These are phyloP conservation scores for Picochlorum sp. DNA, from an alignment of 139 green algal genomes.

Conservation along the genomic window DNA sequence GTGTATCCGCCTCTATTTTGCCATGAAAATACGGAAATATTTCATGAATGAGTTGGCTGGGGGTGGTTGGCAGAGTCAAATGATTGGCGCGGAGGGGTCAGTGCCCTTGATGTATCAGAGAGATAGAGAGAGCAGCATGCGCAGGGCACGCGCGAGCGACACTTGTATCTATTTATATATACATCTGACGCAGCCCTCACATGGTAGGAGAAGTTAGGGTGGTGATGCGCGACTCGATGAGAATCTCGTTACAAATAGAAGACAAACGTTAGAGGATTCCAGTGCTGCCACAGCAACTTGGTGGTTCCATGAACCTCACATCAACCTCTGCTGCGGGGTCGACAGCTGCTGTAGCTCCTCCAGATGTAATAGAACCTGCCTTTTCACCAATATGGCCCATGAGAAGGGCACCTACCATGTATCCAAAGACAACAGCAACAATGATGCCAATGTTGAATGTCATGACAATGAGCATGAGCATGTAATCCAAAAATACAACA, in stretches of 20 bases:
- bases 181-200: no score
- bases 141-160: no score
- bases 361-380: not conserved
- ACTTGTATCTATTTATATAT: no score
- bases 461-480: conserved; percentile 46
- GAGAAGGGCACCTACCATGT: conserved; percentile 26
- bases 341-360: not conserved
- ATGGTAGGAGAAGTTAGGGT: no score
- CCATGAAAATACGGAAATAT: no score
- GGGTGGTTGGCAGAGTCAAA: no score
- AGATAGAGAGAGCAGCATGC: no score
- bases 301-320: conserved; percentile 9
- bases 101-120: no score
- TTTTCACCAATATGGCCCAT: conserved; percentile 29
- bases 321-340: conserved; percentile 11
- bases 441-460: conserved; percentile 47
- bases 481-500: conserved; percentile 25
- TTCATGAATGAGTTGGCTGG: no score
- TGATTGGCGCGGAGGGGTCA: no score
- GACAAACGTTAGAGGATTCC: not conserved
- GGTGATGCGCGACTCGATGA: no score
- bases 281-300: not conserved
- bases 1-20: not conserved
- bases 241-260: not conserved
- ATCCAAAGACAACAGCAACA: conserved; percentile 24